phyloP scores from a whole-genome alignment of 257 asterid species.

The Nicotiana tomentosiformis region DNA sequence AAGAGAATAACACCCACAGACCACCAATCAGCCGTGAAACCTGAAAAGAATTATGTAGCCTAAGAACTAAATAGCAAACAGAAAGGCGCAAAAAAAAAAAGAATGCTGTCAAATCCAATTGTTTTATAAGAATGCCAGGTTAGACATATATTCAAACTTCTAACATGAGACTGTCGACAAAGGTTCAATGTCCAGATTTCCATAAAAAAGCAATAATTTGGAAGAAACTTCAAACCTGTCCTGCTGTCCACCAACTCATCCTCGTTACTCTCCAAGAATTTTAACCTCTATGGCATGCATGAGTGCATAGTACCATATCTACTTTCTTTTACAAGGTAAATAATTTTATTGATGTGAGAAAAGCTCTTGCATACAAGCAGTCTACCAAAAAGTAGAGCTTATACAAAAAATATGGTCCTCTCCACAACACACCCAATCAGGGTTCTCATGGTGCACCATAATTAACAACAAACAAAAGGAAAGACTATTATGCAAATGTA shows the following conservation, averaged over 20 bases:
- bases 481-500: background rate
- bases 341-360: background rate
- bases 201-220: background rate
- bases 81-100: background rate
- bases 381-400: background rate
- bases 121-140: background rate
- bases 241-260: background rate
- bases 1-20: conserved; percentile 95
- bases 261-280: background rate
- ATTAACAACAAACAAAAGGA: background rate
- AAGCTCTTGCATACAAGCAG: background rate
- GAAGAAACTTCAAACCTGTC: background rate
- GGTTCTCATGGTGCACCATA: background rate
- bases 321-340: background rate
- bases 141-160: background rate
- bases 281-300: background rate
- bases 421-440: background rate
- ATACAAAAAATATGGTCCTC: background rate
- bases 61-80: background rate
- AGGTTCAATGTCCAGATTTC: background rate
- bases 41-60: conserved; percentile 33
- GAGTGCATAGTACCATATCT: background rate
- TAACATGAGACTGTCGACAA: background rate
- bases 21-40: conserved; percentile 99
- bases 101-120: background rate